These are phyloP conservation scores for Coniella lustricola DNA, from an alignment of 2,329 filamentous ascomycete species.

Conservation along the genomic window DNA sequence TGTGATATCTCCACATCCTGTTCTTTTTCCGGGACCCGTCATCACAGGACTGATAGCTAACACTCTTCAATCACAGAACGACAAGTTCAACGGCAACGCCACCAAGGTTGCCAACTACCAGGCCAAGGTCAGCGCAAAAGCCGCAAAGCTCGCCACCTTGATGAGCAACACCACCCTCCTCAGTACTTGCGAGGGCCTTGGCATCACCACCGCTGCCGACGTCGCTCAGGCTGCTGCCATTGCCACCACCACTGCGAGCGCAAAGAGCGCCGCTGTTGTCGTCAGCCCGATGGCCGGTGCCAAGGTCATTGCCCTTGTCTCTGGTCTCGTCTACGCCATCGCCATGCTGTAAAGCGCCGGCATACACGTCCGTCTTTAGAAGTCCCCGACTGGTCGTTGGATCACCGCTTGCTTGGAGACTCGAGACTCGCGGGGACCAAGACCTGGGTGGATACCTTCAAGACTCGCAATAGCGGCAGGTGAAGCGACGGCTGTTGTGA, in stretches of 20 bases:
- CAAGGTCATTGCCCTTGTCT: slow-evolving; percentile 7
- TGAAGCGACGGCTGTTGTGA: too few species aligned
- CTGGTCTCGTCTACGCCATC: slow-evolving; percentile 5
- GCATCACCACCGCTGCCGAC: slow-evolving; percentile 5
- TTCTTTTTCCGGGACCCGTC: too few species aligned
- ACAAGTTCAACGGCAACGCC: slow-evolving; percentile 29
- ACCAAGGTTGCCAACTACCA: slow-evolving; percentile 28
- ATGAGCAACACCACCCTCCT: slow-evolving; percentile 29
- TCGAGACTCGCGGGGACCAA: too few species aligned
- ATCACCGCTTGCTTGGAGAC: too few species aligned
- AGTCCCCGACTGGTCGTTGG: too few species aligned
- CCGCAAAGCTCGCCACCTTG: slow-evolving; percentile 24
- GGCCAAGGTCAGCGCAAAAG: slow-evolving; percentile 22
- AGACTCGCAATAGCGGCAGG: too few species aligned
- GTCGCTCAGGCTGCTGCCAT: background rate
- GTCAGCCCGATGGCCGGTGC: slow-evolving; percentile 6
- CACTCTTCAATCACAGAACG: slow-evolving; percentile 8
- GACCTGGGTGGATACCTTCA: too few species aligned
- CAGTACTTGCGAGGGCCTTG: slow-evolving; percentile 15
- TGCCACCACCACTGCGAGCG: background rate
- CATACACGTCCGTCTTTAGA: too few species aligned
- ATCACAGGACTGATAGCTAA: background rate
- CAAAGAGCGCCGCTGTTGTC: slow-evolving; percentile 6
- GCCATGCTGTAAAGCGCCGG: slow-evolving; percentile 12
- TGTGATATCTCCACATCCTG: background rate